Evolutionary conservation across 345 rosid species (phyloP), one percentile per base, ranked within the genome.

Genomic region (Microcos paniculata): DNA sequence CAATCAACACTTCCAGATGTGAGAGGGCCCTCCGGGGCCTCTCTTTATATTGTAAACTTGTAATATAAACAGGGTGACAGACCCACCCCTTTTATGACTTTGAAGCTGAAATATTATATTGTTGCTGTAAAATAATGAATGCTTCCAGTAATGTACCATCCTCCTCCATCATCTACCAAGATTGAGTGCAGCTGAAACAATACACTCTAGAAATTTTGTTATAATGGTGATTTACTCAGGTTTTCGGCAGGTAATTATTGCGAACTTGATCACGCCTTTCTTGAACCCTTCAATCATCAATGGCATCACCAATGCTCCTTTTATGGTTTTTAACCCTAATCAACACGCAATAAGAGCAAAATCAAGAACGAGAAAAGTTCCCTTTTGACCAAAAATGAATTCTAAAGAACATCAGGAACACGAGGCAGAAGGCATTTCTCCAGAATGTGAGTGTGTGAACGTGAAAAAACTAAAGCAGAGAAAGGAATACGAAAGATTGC

Each of bases 281-380:
- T 87, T 81, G 91, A 80, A 91, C 24, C 98, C 98, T 85, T 92
- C 84, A 6, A 94, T 92, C 97, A 94, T 91, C 85, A 91, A 79
- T 46, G 98, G 98, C 95, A 94, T 90, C 46, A 86, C 96, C 73
- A 92, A 73, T 2, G 98, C 98, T 81, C 98, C 98, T 84, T 82
- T 86, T 19, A 94, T 83, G 55, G 97, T 87, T 81, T 92, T 92
- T 58, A 80, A 63, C 70, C 98, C 96, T 91, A 85, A 48, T 79
- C 56, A 77, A 77, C 18, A 15, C 61, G 5, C 31, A 59, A 12
- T 33, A 81, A 74, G 30, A 67, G 9, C 16, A 30, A 71, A 52
- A 8, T 4, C 2, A 43, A 21, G 3, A 23, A 24, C 23, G 15
- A 11, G 57, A 16, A 40, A 58, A 4, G 18, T 57, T 24, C 33